A percentile compares a stretch with the other conserved stretches of the same genome.
Conservation (phyloP, 805 yeast genomes). For the Tetrapisispora namnaoensis region DNA sequence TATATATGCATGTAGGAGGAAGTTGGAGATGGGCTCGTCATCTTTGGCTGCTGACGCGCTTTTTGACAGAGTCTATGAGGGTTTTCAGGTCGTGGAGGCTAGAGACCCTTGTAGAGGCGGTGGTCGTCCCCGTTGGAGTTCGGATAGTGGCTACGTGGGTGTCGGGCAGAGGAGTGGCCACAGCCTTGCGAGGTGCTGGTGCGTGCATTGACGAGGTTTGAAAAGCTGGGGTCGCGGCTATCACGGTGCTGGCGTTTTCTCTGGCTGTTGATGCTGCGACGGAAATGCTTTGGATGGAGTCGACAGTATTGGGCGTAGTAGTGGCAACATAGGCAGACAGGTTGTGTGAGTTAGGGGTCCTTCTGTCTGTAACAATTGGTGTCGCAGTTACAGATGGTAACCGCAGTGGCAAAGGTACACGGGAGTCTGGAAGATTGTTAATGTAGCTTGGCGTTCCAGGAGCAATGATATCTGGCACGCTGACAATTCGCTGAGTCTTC, state of each 20-base stretch:
- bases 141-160: neutral
- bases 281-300: neutral
- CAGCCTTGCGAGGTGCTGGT: neutral
- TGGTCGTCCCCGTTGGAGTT: neutral
- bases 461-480: constrained; percentile 1
- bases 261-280: neutral
- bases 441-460: constrained; percentile 13
- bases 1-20: too few relatives aligned
- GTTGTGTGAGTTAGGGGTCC: neutral
- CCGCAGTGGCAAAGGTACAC: neutral
- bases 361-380: neutral
- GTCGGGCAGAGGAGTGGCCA: neutral
- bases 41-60: neutral
- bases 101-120: constrained; percentile 2
- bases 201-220: neutral
- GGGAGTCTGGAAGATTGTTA: constrained; percentile 5
- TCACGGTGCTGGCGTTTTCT: neutral
- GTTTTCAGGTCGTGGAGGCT: constrained; percentile 11
- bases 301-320: neutral
- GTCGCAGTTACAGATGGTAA: neutral
- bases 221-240: neutral
- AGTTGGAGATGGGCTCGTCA: neutral
- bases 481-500: constrained; percentile 2
- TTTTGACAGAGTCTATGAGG: constrained; percentile 18
- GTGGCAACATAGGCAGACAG: too few relatives aligned